Conservation (phyloP, 2,329 filamentous ascomycete species). For the Monosporascus sp. region DNA sequence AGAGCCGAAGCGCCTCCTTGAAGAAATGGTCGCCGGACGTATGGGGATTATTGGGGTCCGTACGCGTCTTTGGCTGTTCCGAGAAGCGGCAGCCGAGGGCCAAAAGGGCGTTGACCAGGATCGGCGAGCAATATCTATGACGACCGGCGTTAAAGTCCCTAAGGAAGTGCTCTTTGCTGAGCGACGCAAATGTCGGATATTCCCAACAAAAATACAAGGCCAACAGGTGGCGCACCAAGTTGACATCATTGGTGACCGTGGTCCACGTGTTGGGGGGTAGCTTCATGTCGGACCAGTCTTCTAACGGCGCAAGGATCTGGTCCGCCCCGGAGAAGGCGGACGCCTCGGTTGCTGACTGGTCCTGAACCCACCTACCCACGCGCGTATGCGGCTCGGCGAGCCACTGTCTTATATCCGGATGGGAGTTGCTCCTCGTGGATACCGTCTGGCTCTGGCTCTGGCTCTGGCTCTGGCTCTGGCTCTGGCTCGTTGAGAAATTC, state of each 20-base stretch:
- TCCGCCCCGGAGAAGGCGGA: constrained; percentile 36
- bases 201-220: constrained; percentile 70
- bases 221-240: constrained; percentile 58
- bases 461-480: constrained; percentile 31
- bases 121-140: constrained; percentile 60
- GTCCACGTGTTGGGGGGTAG: constrained; percentile 51
- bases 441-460: constrained; percentile 35
- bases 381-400: constrained; percentile 38
- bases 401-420: constrained; percentile 43
- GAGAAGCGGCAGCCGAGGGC: constrained; percentile 66
- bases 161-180: constrained; percentile 67
- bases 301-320: constrained; percentile 42
- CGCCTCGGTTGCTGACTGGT: constrained; percentile 26
- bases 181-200: constrained; percentile 67
- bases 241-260: constrained; percentile 49
- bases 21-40: constrained; percentile 72
- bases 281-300: constrained; percentile 35
- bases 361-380: constrained; percentile 46
- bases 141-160: constrained; percentile 57
- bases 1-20: constrained; percentile 58
- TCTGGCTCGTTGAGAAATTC: constrained; percentile 34
- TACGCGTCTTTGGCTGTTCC: constrained; percentile 56
- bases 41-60: constrained; percentile 54
- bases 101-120: constrained; percentile 60
- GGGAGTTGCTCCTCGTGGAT: constrained; percentile 41